Percentiles rank a stretch among this genome's conserved stretches.
phyloP scores from a whole-genome alignment of 805 yeast genomes.

The Maudiozyma saulgeensis region DNA sequence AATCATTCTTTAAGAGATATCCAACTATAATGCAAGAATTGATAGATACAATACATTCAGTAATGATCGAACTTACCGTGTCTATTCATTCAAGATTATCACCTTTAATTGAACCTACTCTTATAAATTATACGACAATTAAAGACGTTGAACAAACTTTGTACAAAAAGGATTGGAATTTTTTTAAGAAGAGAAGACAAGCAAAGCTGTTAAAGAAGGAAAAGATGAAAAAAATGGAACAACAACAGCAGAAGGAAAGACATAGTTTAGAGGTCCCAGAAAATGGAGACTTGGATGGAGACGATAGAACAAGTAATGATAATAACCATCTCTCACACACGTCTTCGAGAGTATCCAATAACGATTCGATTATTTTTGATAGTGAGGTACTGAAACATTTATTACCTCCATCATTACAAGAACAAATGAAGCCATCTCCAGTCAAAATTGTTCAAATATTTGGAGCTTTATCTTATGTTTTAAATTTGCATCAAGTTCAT shows the following conservation, averaged over 20 bases:
- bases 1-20: slow-evolving; percentile 41
- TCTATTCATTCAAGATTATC: slow-evolving; percentile 55
- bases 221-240: slow-evolving; percentile 6
- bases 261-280: background rate
- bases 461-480: slow-evolving; percentile 79
- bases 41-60: slow-evolving; percentile 44
- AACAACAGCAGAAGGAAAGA: slow-evolving; percentile 6
- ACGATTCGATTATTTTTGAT: slow-evolving; percentile 35
- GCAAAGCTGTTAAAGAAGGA: slow-evolving; percentile 12
- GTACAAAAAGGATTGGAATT: slow-evolving; percentile 65
- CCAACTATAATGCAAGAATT: slow-evolving; percentile 56
- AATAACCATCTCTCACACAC: background rate
- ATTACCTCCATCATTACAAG: slow-evolving; percentile 75
- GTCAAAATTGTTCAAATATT: slow-evolving; percentile 73
- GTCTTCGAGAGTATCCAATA: background rate
- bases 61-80: slow-evolving; percentile 56
- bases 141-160: slow-evolving; percentile 71
- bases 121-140: slow-evolving; percentile 68
- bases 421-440: slow-evolving; percentile 84
- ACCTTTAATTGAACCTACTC: slow-evolving; percentile 50
- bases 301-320: slow-evolving; percentile 1
- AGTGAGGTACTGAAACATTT: slow-evolving; percentile 68
- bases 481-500: slow-evolving; percentile 73
- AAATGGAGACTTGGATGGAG: slow-evolving; percentile 4
- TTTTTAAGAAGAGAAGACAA: slow-evolving; percentile 38